A percentile compares a stretch with the other conserved stretches of the same genome.
Evolutionary conservation across 805 yeast species (phyloP).

Genomic region (Kluyveromyces dobzhanskii): DNA sequence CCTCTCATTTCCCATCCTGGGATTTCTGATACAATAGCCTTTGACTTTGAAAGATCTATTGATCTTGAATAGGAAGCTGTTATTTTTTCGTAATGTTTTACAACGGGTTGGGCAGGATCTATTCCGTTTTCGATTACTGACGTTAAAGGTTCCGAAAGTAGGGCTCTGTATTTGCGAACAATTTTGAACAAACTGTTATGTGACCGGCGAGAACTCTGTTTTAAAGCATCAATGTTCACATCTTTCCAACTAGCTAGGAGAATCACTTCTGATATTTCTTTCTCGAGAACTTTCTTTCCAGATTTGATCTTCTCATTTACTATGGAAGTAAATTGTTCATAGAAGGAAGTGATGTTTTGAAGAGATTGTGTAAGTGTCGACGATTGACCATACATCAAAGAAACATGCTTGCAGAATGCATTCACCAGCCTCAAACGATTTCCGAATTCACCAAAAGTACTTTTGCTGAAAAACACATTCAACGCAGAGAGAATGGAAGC

Average conservation of each 20-base stretch:
- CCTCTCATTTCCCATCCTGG: constrained; percentile 52
- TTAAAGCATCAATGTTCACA: constrained; percentile 84
- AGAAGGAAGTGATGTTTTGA: constrained; percentile 44
- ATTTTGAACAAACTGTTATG: constrained; percentile 78
- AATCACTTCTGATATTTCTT: constrained; percentile 77
- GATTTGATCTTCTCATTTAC: constrained; percentile 39
- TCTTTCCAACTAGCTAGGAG: constrained; percentile 95
- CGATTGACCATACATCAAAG: constrained; percentile 21
- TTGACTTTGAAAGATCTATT: constrained; percentile 9
- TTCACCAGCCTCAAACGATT: constrained; percentile 50
- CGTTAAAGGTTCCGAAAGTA: constrained; percentile 45
- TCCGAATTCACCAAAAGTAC: constrained; percentile 67
- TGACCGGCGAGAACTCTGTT: constrained; percentile 86
- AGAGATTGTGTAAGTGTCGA: constrained; percentile 20
- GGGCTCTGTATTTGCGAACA: constrained; percentile 69
- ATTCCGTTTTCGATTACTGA: constrained; percentile 52
- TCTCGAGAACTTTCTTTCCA: constrained; percentile 52
- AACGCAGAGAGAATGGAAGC: constrained; percentile 45
- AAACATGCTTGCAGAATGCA: constrained; percentile 55
- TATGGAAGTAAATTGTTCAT: constrained; percentile 50
- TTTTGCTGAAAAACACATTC: constrained; percentile 65
- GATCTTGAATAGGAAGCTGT: constrained; percentile 7
- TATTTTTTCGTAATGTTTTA: constrained; percentile 4
- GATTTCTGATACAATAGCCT: constrained; percentile 27
- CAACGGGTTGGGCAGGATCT: constrained; percentile 12